Conservation (phyloP, 495 filamentous ascomycete genomes). For the Penicillium atrosanguineum region DNA sequence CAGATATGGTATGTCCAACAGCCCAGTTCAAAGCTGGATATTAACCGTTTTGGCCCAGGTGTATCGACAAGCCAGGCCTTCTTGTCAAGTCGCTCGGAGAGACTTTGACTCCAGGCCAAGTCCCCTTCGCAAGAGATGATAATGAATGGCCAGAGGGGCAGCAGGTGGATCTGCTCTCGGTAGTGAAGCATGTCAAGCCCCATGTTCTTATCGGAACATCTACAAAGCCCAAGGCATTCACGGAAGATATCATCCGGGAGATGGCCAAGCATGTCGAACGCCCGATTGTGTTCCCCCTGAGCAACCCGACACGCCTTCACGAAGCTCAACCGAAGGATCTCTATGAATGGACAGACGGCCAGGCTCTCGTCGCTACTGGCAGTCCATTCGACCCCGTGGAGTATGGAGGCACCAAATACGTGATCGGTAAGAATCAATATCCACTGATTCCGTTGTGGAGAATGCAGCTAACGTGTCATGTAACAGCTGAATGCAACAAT, state of each 20-base stretch:
- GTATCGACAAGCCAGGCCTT: constrained; percentile 81
- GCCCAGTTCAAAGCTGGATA: neutral
- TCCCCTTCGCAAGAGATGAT: constrained; percentile 62
- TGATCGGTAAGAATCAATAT: constrained; percentile 50
- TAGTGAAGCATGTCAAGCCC: constrained; percentile 71
- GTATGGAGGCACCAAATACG: constrained; percentile 59
- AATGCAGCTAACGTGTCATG: neutral
- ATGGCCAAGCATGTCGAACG: constrained; percentile 78
- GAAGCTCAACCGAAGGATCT: constrained; percentile 81
- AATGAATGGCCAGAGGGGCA: constrained; percentile 60
- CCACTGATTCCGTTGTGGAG: neutral
- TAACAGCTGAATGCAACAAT: constrained; percentile 82
- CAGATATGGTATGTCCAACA: constrained; percentile 69
- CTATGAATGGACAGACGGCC: constrained; percentile 72
- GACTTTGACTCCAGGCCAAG: constrained; percentile 62
- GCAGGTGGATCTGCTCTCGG: constrained; percentile 55
- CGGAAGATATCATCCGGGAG: constrained; percentile 65
- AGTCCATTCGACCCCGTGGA: constrained; percentile 78
- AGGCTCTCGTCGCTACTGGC: constrained; percentile 80
- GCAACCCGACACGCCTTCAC: constrained; percentile 82
- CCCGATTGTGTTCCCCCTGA: constrained; percentile 81
- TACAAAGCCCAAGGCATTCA: constrained; percentile 78
- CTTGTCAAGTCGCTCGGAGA: constrained; percentile 61
- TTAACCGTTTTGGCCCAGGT: constrained; percentile 45
- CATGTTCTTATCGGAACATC: constrained; percentile 84